These are phyloP conservation scores for Anacardium occidentale DNA, from an alignment of 345 rosid species.

Conservation along the genomic window DNA sequence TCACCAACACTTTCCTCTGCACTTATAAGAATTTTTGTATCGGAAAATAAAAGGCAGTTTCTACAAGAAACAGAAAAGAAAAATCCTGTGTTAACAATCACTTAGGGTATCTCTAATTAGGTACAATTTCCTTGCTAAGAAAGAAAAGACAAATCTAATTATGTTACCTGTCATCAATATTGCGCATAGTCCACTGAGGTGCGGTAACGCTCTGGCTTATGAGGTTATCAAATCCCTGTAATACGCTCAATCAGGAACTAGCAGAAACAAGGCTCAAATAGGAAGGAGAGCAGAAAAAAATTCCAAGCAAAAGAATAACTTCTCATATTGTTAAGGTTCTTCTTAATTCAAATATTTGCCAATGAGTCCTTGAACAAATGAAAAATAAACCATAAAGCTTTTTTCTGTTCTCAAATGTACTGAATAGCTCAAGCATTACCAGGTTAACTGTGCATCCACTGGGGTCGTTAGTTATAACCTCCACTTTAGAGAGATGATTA, in stretches of 20 bases:
- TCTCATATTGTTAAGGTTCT: background rate
- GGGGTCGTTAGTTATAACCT: conserved; percentile 91
- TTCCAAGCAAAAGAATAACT: background rate
- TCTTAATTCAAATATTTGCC: background rate
- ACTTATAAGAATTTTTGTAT: conserved; percentile 87
- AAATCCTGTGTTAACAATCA: background rate
- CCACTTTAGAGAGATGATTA: conserved; percentile 92
- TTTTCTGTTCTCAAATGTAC: conserved; percentile 2
- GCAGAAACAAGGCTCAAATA: background rate
- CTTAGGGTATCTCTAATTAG: background rate
- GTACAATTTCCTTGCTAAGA: background rate
- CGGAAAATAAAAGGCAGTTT: conserved; percentile 84
- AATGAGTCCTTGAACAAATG: no score
- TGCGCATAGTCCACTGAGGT: conserved; percentile 99
- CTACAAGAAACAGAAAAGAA: conserved; percentile 35
- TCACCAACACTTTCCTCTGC: conserved; percentile 80
- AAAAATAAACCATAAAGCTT: conserved; percentile 14
- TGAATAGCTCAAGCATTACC: conserved; percentile 41
- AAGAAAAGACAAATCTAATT: conserved; percentile 3
- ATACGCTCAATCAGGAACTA: conserved; percentile 34
- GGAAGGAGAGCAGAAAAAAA: background rate
- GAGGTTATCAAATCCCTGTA: conserved; percentile 97
- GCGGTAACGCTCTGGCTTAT: conserved; percentile 97
- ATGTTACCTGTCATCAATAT: conserved; percentile 81
- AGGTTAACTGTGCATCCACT: conserved; percentile 94